Conservation (phyloP, 306 rosid species). For the Dryas alaskensis region DNA sequence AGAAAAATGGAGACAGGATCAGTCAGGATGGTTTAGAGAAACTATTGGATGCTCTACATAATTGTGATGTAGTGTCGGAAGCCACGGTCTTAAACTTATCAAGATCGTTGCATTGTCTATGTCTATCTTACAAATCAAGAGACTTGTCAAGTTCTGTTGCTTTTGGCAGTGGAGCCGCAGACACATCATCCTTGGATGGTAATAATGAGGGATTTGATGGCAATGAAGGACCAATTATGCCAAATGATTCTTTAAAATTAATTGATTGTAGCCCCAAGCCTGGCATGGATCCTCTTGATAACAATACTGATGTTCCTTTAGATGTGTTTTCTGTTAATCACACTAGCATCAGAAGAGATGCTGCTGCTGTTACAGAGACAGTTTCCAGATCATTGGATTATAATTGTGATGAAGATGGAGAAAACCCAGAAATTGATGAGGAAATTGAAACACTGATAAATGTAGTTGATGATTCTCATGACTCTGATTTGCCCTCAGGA, state of each 20-base stretch:
- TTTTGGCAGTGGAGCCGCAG: slow-evolving; percentile 25
- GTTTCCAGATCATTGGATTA: slow-evolving; percentile 25
- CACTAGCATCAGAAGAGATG: slow-evolving; percentile 25
- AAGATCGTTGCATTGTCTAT: slow-evolving; percentile 51
- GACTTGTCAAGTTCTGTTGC: slow-evolving; percentile 31
- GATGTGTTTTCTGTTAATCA: slow-evolving; percentile 15
- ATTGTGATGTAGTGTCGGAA: slow-evolving; percentile 55
- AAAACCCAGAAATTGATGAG: slow-evolving; percentile 38
- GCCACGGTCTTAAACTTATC: slow-evolving; percentile 63
- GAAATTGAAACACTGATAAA: slow-evolving; percentile 25
- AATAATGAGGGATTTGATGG: slow-evolving; percentile 28
- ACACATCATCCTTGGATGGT: slow-evolving; percentile 12
- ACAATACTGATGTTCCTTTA: slow-evolving; percentile 17
- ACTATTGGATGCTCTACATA: slow-evolving; percentile 46
- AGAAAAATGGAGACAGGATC: slow-evolving; percentile 48
- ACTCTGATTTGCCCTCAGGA: slow-evolving; percentile 44
- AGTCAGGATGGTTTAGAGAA: slow-evolving; percentile 42
- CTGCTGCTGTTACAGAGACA: slow-evolving; percentile 16
- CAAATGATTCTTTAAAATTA: slow-evolving; percentile 20
- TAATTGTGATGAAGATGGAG: slow-evolving; percentile 24
- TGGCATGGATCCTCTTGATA: slow-evolving; percentile 25
- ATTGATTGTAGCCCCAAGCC: slow-evolving; percentile 29
- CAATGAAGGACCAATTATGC: slow-evolving; percentile 17
- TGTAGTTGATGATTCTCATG: slow-evolving; percentile 10
- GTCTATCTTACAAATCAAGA: slow-evolving; percentile 35